Conservation (phyloP, 106 monocot genomes). For the Narthecium ossifragum region DNA sequence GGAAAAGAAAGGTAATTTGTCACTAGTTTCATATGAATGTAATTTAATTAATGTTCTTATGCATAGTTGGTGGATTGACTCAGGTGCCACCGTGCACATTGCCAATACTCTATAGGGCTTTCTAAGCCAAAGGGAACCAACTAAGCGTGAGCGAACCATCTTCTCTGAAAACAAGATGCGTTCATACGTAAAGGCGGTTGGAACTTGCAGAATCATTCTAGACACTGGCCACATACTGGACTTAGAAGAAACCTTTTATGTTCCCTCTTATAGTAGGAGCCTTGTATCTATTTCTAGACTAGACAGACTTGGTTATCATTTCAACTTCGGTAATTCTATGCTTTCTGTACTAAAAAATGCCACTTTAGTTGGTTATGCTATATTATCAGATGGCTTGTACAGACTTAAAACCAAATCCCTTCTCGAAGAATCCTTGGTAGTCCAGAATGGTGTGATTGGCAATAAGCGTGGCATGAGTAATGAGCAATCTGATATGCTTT, state of each 20-base stretch:
- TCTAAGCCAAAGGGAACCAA: neutral
- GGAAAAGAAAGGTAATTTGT: too few species aligned
- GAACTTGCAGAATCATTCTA: neutral
- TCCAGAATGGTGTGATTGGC: too few species aligned
- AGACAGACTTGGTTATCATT: neutral
- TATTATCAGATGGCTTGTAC: neutral
- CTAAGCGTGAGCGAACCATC: neutral
- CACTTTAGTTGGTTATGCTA: neutral
- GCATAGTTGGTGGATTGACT: constrained; percentile 3
- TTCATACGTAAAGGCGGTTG: neutral
- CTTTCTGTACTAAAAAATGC: neutral
- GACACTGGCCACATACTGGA: neutral
- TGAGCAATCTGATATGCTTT: neutral
- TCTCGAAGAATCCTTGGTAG: too few species aligned
- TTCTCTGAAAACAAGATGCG: neutral
- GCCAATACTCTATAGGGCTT: neutral
- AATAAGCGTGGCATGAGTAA: neutral
- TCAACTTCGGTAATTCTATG: too few species aligned
- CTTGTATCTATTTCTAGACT: constrained; percentile 1
- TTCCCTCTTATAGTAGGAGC: constrained; percentile 3
- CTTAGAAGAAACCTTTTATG: constrained; percentile 2
- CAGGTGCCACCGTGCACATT: neutral
- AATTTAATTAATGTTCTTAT: neutral
- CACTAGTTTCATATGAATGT: too few species aligned
- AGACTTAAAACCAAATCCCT: too few species aligned